These are phyloP conservation scores for Bertia moriformis DNA, from an alignment of 2,329 filamentous ascomycete genomes.

Conservation along the genomic window DNA sequence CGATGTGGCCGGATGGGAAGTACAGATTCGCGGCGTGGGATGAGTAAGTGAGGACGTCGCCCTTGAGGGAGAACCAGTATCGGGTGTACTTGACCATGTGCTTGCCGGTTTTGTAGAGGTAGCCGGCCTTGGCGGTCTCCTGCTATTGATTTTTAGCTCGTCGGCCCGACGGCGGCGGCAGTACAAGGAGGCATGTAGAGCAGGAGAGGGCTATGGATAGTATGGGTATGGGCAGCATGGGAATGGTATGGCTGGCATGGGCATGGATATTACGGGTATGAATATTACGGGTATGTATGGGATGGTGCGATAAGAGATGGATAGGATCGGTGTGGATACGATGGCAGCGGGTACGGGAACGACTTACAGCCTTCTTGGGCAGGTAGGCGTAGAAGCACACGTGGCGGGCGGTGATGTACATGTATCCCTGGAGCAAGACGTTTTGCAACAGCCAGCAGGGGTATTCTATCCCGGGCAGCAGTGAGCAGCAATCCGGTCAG, in stretches of 20 bases:
- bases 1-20: constrained; percentile 82
- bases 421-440: constrained; percentile 80
- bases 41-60: constrained; percentile 83
- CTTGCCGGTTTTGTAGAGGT: constrained; percentile 75
- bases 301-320: not conserved
- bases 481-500: constrained; percentile 3
- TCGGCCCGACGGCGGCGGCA: constrained; percentile 7
- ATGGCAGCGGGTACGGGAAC: constrained; percentile 32
- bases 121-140: constrained; percentile 69
- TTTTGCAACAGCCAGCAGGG: constrained; percentile 88
- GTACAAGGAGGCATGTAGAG: no score
- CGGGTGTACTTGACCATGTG: constrained; percentile 76
- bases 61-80: constrained; percentile 88
- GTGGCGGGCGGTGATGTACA: constrained; percentile 87
- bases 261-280: no score
- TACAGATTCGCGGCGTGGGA: constrained; percentile 71
- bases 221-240: not conserved
- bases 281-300: constrained; percentile 7
- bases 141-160: constrained; percentile 40
- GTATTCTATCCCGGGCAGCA: constrained; percentile 48
- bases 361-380: constrained; percentile 76
- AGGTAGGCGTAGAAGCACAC: constrained; percentile 96
- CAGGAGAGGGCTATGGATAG: no score
- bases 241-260: constrained; percentile 2
- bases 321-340: not conserved